Conservation (phyloP, 176 grass and related monocot species). For the Chrysopogon serrulatus region DNA sequence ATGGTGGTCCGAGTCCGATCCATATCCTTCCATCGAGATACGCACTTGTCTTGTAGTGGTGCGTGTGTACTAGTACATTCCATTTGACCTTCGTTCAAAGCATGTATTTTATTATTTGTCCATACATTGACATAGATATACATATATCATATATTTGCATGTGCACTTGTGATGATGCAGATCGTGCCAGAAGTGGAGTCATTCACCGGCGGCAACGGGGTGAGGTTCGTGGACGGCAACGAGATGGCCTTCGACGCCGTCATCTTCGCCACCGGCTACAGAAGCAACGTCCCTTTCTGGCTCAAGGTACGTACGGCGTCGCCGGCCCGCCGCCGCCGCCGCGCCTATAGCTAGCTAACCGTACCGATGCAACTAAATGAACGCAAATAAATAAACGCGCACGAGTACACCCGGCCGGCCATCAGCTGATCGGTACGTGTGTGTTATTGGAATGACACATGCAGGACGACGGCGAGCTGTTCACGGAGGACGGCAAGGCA, state of each 20-base stretch:
- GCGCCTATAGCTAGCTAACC: no score
- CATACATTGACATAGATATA: not conserved
- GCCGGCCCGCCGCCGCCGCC: not conserved
- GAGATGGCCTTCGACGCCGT: slow-evolving; percentile 80
- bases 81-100: slow-evolving; percentile 20
- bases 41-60: not conserved
- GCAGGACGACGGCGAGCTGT: slow-evolving; percentile 46
- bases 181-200: slow-evolving; percentile 76
- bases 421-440: not conserved
- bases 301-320: slow-evolving; percentile 49
- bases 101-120: not conserved
- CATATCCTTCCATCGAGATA: not conserved
- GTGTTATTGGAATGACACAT: no score
- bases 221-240: slow-evolving; percentile 67
- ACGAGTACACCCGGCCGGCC: no score
- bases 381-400: no score
- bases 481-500: slow-evolving; percentile 70
- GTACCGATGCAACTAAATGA: no score
- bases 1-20: not conserved
- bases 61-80: slow-evolving; percentile 32
- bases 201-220: slow-evolving; percentile 51
- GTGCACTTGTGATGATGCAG: slow-evolving; percentile 56
- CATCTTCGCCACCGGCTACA: slow-evolving; percentile 96
- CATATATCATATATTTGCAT: not conserved
- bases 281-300: slow-evolving; percentile 88